These are phyloP conservation scores for Striga asiatica DNA, from an alignment of 257 asterid genomes.

Conservation along the genomic window DNA sequence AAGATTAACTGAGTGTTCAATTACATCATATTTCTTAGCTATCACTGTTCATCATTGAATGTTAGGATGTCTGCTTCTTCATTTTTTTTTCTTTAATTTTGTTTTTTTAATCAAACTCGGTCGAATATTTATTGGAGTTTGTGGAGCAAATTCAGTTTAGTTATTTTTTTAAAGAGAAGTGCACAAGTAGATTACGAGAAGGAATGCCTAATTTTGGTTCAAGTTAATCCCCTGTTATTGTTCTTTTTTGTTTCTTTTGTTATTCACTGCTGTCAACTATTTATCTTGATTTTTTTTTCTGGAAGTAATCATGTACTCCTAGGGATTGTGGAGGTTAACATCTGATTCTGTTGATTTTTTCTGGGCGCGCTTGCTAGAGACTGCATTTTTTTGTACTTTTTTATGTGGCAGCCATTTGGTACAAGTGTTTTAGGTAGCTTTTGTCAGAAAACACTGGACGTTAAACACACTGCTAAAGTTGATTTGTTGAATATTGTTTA, in stretches of 20 bases:
- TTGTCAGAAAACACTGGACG: background rate
- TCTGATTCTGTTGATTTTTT: background rate
- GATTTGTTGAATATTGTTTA: too few species aligned
- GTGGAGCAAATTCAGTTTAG: constrained; percentile 1
- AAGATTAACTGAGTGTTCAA: constrained; percentile 2
- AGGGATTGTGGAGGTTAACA: too few species aligned
- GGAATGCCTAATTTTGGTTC: background rate
- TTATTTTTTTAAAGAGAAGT: background rate
- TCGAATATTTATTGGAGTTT: background rate
- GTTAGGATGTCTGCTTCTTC: background rate
- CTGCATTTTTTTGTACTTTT: background rate
- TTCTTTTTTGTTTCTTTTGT: too few species aligned
- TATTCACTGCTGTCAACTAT: background rate
- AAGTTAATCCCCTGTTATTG: too few species aligned
- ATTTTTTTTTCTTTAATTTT: background rate
- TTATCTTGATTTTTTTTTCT: constrained; percentile 4
- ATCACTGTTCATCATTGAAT: too few species aligned
- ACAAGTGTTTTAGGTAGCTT: background rate
- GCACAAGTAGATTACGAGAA: background rate
- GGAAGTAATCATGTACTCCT: background rate
- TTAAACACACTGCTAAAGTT: too few species aligned
- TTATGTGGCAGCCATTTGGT: background rate
- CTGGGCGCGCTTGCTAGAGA: background rate
- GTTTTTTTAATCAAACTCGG: background rate
- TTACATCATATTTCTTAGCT: too few species aligned